These are phyloP conservation scores for Flaveria ramosissima DNA, from an alignment of 129 eudicot genomes.

Conservation along the genomic window DNA sequence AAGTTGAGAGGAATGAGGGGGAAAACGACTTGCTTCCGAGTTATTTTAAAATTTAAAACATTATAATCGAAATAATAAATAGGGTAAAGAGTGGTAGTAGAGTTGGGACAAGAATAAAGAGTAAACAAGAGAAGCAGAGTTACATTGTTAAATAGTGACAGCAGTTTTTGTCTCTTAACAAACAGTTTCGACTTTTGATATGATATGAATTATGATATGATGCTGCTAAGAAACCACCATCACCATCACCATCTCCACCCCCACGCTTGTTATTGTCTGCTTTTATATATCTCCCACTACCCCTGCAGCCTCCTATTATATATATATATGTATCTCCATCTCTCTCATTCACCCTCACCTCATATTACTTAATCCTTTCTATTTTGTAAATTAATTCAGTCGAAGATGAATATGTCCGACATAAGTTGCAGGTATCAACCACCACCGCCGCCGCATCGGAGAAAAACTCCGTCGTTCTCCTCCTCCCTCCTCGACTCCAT, in stretches of 20 bases:
- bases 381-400: too few relatives aligned
- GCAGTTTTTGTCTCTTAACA: constrained; percentile 25
- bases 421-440: constrained; percentile 20
- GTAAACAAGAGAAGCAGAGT: constrained; percentile 15
- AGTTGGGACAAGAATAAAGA: constrained; percentile 13
- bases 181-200: constrained; percentile 1
- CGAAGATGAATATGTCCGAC: constrained; percentile 32
- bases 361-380: too few relatives aligned
- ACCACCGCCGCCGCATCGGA: constrained; percentile 35
- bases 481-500: constrained; percentile 86
- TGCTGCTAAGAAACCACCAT: constrained; percentile 29
- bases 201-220: too few relatives aligned
- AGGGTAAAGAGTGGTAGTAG: too few relatives aligned
- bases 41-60: too few relatives aligned
- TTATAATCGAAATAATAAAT: not conserved
- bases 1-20: too few relatives aligned
- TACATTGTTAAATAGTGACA: constrained; percentile 30
- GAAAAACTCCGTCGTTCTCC: constrained; percentile 71
- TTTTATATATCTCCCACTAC: not conserved
- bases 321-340: not conserved
- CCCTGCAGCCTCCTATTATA: not conserved
- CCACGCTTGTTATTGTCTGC: constrained; percentile 16
- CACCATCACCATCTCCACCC: constrained; percentile 15
- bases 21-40: too few relatives aligned
- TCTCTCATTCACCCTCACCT: too few relatives aligned